Base-by-base conservation (phyloP, 208 protist genomes). In the Tritrichomonas foetus region DNA sequence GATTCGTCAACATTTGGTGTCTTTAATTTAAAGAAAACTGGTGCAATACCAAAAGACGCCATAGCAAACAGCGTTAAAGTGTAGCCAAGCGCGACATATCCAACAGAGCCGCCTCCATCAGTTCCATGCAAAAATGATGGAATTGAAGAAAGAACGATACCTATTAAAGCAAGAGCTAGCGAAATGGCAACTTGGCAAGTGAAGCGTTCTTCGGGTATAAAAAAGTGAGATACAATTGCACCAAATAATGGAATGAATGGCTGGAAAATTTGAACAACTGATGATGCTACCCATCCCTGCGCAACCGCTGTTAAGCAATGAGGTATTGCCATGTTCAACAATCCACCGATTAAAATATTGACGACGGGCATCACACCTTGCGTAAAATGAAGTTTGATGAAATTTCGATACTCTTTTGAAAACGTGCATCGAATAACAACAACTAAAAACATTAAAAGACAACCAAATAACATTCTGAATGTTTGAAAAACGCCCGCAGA, bases 381-480 rank as follows among this genome's bases (percentile, higher is more conserved):
- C 3, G 9, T 13, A 72, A 72, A 72, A n/a, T 72, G 66, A 33
- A 8, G 20, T 33, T 33, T 72, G 66, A n/a, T n/a, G 8, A 36
- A 8, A 33, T 72, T 3, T n/a, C n/a, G 13, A 33, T 72, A 72
- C 3, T 72, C 27, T 72, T 72, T 72, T 8, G 13, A 9, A 36
- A 3, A 36, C 8, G n/a, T 3, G 3, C 3, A 13, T n/a, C 9
- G 13, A 8, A 72, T 72, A 33, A 72, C 27, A n/a, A 13, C 3
- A 36, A 72, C 11, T 8, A 13, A 9, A n/a, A 72, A 9, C 66
- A 33, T 72, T 9, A 72, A 72, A n/a, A 72, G 13, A 72, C 13
- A n/a, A 72, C 66, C 66, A 72, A 72, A 72, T 14, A 36, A 72
- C 66, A 72, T 72, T 72, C 66, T 72, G n/a, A 72, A 72, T 72